Conservation (phyloP, 1,284 basidiomycete genomes). For the Trichosporon inkin region DNA sequence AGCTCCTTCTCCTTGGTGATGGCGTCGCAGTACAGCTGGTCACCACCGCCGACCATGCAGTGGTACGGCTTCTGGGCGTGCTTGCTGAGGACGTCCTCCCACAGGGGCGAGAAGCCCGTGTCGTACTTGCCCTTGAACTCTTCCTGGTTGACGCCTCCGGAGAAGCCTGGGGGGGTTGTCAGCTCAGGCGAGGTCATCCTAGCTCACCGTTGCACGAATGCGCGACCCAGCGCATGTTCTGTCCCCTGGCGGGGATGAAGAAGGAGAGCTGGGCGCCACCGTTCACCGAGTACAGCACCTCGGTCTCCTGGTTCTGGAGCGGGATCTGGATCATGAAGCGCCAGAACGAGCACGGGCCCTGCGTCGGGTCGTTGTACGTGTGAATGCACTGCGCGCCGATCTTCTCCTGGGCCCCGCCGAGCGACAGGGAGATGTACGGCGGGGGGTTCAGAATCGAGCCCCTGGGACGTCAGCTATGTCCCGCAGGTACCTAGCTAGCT, state of each 20-base stretch:
- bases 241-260: slow-evolving; percentile 70
- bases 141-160: slow-evolving; percentile 51
- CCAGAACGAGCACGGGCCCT: slow-evolving; percentile 83
- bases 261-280: slow-evolving; percentile 73
- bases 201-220: slow-evolving; percentile 57
- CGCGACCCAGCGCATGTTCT: slow-evolving; percentile 88
- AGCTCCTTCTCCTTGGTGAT: slow-evolving; percentile 54
- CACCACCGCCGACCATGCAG: slow-evolving; percentile 54
- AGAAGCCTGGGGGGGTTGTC: slow-evolving; percentile 49
- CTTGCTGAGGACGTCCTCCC: slow-evolving; percentile 80
- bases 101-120: slow-evolving; percentile 76
- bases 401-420: slow-evolving; percentile 45
- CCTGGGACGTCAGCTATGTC: slow-evolving; percentile 16
- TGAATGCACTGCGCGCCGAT: slow-evolving; percentile 70
- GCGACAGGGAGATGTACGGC: slow-evolving; percentile 60
- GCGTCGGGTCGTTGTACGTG: slow-evolving; percentile 64
- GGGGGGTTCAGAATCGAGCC: slow-evolving; percentile 71
- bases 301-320: slow-evolving; percentile 66
- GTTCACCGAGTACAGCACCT: slow-evolving; percentile 74
- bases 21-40: slow-evolving; percentile 54
- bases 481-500: neutral
- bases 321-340: slow-evolving; percentile 85
- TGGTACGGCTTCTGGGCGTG: slow-evolving; percentile 81
- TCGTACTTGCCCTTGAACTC: slow-evolving; percentile 56
- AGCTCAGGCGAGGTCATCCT: neutral